Evolutionary conservation across 306 rosid species (phyloP).

Genomic region (Sindora glabra): DNA sequence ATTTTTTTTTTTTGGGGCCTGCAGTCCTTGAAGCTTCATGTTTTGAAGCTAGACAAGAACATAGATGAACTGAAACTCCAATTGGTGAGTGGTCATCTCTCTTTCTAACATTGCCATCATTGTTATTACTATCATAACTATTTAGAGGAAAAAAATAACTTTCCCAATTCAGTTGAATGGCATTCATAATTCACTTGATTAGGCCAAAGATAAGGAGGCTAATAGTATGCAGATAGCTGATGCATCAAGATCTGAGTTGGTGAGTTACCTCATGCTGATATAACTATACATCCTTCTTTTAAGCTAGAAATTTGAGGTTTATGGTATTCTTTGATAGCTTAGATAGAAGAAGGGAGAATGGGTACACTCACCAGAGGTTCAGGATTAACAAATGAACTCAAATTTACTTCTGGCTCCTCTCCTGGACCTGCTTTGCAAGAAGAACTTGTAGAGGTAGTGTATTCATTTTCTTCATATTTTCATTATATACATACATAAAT

Average conservation of each 20-base stretch:
- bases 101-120: not conserved
- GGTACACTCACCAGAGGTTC: slow-evolving; percentile 16
- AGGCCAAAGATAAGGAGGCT: slow-evolving; percentile 41
- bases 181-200: slow-evolving; percentile 7
- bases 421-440: slow-evolving; percentile 12
- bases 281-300: slow-evolving; percentile 5
- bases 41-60: slow-evolving; percentile 59
- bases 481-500: not conserved
- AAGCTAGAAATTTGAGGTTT: slow-evolving; percentile 4
- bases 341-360: slow-evolving; percentile 29
- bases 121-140: slow-evolving; percentile 1
- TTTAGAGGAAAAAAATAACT: not conserved
- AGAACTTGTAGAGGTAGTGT: slow-evolving; percentile 24
- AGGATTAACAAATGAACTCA: slow-evolving; percentile 17
- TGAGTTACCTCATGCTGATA: slow-evolving; percentile 31
- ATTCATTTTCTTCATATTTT: not conserved
- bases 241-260: slow-evolving; percentile 31
- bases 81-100: slow-evolving; percentile 57
- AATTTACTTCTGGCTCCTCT: slow-evolving; percentile 21
- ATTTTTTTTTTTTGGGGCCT: slow-evolving; percentile 12
- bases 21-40: slow-evolving; percentile 97
- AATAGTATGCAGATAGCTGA: slow-evolving; percentile 24
- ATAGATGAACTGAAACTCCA: slow-evolving; percentile 58
- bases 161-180: slow-evolving; percentile 13
- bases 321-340: slow-evolving; percentile 21